A percentile compares a stretch with the other conserved stretches of the same genome.
Evolutionary conservation across 768 basidiomycete genomes (phyloP).

Genomic region (Saitozyma podzolica): DNA sequence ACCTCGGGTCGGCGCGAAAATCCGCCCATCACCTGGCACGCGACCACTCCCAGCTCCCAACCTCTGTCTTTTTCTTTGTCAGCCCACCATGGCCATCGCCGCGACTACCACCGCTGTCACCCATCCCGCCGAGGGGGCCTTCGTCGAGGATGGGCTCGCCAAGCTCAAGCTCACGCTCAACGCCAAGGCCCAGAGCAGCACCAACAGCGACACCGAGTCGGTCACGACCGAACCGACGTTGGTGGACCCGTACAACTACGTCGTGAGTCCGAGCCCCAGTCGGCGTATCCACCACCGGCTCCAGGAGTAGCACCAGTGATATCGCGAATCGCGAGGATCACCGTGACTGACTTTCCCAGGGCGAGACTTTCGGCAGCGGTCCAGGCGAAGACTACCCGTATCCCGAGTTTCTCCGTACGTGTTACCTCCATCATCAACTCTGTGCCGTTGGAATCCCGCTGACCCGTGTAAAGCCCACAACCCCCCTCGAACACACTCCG

Average conservation of each 20-base stretch:
- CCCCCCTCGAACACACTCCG: conserved; percentile 31
- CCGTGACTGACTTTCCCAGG: conserved; percentile 15
- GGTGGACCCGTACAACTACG: conserved; percentile 48
- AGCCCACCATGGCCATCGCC: conserved; percentile 9
- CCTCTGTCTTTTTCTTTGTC: too few relatives aligned
- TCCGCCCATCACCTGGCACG: too few relatives aligned
- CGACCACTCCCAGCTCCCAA: too few relatives aligned
- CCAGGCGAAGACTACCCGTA: conserved; percentile 37
- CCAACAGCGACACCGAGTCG: neutral
- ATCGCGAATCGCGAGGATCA: neutral
- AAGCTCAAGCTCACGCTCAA: conserved; percentile 23
- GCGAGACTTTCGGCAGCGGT: conserved; percentile 41
- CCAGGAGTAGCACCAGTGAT: neutral
- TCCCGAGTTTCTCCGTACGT: conserved; percentile 43
- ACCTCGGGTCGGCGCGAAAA: too few relatives aligned
- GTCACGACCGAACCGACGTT: conserved; percentile 8
- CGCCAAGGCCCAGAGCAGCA: neutral
- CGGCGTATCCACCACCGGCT: too few relatives aligned
- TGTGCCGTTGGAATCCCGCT: neutral
- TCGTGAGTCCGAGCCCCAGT: conserved; percentile 30
- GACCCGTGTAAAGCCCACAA: conserved; percentile 32
- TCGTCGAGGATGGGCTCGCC: conserved; percentile 7
- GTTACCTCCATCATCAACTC: neutral
- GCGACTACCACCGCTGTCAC: conserved; percentile 7
- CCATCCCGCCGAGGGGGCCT: neutral